Evolutionary conservation across 1,284 basidiomycete species (phyloP).

Genomic region (Mycena citricolor): DNA sequence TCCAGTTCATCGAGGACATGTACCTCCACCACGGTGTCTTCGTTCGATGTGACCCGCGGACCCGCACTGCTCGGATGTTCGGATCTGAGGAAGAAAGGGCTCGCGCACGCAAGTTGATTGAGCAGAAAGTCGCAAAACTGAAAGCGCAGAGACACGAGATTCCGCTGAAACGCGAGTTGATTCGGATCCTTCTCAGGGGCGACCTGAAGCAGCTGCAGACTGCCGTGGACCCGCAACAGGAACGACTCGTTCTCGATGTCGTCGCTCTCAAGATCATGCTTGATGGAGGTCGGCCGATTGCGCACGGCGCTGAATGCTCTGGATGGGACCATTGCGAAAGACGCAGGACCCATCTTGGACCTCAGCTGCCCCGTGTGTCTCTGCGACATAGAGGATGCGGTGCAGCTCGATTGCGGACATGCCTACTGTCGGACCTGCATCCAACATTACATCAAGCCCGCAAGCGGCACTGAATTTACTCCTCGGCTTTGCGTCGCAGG

Average conservation of each 20-base stretch:
- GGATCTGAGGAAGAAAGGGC: constrained; percentile 33
- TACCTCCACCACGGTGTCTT: constrained; percentile 35
- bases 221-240: constrained; percentile 34
- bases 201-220: constrained; percentile 35
- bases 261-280: constrained; percentile 34
- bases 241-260: constrained; percentile 42
- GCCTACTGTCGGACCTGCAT: constrained; percentile 51
- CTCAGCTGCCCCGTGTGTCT: constrained; percentile 43
- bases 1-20: constrained; percentile 35
- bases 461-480: too few relatives aligned
- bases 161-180: constrained; percentile 31
- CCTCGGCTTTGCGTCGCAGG: too few relatives aligned
- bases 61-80: constrained; percentile 37
- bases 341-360: constrained; percentile 6
- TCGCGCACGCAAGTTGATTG: constrained; percentile 31
- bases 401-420: constrained; percentile 47
- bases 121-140: constrained; percentile 39
- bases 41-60: constrained; percentile 40
- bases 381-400: constrained; percentile 35
- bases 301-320: constrained; percentile 19
- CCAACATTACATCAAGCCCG: constrained; percentile 40
- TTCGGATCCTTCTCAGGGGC: constrained; percentile 39
- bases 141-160: constrained; percentile 34
- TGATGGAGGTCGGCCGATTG: constrained; percentile 31
- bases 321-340: constrained; percentile 9